Percentiles rank a stretch among this genome's conserved stretches.
phyloP scores from a whole-genome alignment of 2,329 filamentous ascomycete genomes.

The Pseudogymnoascus sp. region DNA sequence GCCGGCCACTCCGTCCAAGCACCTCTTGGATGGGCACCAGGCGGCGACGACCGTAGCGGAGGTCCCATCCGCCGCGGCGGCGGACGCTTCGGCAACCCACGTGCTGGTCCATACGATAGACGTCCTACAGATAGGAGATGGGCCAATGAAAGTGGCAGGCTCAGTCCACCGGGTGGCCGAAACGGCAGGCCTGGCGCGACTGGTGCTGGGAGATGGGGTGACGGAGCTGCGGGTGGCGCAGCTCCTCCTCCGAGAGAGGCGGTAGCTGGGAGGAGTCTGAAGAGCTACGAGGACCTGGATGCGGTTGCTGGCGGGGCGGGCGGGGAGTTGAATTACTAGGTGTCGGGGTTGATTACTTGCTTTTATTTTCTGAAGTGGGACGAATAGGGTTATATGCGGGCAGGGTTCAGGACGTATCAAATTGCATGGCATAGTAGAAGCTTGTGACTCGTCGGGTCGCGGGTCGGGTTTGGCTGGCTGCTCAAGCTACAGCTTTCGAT shows the following conservation, averaged over 20 bases:
- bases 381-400: neutral
- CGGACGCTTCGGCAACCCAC: conserved; percentile 47
- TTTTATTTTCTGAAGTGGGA: neutral
- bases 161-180: conserved; percentile 44
- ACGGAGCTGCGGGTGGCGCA: conserved; percentile 62
- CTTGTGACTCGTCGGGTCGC: neutral
- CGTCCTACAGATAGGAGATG: conserved; percentile 47
- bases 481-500: neutral
- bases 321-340: conserved; percentile 81
- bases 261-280: conserved; percentile 82
- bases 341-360: neutral
- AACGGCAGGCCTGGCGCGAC: conserved; percentile 39
- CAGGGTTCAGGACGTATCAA: neutral
- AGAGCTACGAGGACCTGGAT: conserved; percentile 96
- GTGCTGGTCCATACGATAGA: conserved; percentile 67
- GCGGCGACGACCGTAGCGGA: conserved; percentile 44
- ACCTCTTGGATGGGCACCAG: conserved; percentile 39
- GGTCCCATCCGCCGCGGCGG: conserved; percentile 64
- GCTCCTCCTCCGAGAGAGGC: conserved; percentile 82
- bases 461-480: neutral
- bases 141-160: conserved; percentile 36
- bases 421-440: conserved; percentile 5
- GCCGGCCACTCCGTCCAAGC: conserved; percentile 37
- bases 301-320: conserved; percentile 66
- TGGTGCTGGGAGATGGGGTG: conserved; percentile 55